These are phyloP conservation scores for Fusarium verrucosum DNA, from an alignment of 2,329 filamentous ascomycete species.

Conservation along the genomic window DNA sequence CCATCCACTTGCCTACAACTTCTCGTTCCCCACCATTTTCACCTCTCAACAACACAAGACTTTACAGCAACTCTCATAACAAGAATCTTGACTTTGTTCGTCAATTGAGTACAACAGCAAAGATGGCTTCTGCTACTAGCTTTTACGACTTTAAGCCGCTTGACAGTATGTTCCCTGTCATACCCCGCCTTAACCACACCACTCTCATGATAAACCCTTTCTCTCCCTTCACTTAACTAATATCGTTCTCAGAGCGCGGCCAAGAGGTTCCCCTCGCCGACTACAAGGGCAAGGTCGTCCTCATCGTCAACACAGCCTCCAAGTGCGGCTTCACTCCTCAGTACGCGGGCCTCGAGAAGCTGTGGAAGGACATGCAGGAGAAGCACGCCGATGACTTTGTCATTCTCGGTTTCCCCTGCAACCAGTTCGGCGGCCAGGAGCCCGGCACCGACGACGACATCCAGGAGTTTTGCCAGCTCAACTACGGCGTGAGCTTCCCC, in stretches of 20 bases:
- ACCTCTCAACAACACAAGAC: conserved; percentile 26
- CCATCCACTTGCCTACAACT: conserved; percentile 8
- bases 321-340: conserved; percentile 99
- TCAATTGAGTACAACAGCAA: conserved; percentile 26
- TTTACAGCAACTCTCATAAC: conserved; percentile 6
- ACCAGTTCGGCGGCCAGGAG: conserved; percentile 94
- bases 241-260: conserved; percentile 60
- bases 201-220: background rate
- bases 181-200: conserved; percentile 2
- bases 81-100: conserved; percentile 5
- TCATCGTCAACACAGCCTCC: conserved; percentile 96
- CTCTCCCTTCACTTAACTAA: conserved; percentile 17
- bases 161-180: conserved; percentile 71
- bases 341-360: conserved; percentile 87
- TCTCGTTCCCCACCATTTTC: conserved; percentile 24
- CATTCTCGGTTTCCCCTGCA: conserved; percentile 97
- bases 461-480: conserved; percentile 86
- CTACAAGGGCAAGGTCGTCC: conserved; percentile 90
- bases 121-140: conserved; percentile 54
- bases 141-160: conserved; percentile 89
- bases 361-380: conserved; percentile 81
- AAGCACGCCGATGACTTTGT: conserved; percentile 79
- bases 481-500: conserved; percentile 92
- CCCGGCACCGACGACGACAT: conserved; percentile 84
- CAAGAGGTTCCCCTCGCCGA: conserved; percentile 72